A percentile compares a stretch with the other conserved stretches of the same genome.
Evolutionary conservation across 768 basidiomycete genomes (phyloP).

Genomic region (Asterophora parasitica): DNA sequence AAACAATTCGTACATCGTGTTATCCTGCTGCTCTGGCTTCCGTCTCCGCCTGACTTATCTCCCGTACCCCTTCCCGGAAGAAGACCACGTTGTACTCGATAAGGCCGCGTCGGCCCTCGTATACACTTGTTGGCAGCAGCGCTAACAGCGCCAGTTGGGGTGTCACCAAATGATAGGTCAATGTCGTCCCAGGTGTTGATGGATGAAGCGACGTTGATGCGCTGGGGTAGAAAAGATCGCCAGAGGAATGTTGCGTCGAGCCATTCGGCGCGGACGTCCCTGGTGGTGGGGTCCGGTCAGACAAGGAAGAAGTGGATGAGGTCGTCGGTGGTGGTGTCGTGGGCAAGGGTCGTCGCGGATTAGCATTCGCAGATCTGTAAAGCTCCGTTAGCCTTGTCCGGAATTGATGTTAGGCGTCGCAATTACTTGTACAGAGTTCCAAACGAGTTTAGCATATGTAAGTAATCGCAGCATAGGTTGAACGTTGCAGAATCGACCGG

Average conservation of each 20-base stretch:
- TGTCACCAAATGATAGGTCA: constrained; percentile 81
- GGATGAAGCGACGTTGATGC: constrained; percentile 61
- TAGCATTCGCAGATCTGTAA: constrained; percentile 28
- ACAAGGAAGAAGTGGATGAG: constrained; percentile 20
- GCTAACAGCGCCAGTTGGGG: constrained; percentile 67
- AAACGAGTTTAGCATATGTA: constrained; percentile 83
- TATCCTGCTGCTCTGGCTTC: constrained; percentile 42
- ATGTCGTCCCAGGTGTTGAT: constrained; percentile 61
- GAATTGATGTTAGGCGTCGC: neutral
- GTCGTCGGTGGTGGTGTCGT: constrained; percentile 24
- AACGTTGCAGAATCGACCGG: constrained; percentile 88
- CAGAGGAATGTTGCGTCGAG: constrained; percentile 18
- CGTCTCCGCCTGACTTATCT: constrained; percentile 74
- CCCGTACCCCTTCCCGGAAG: constrained; percentile 77
- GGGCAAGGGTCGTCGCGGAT: constrained; percentile 22
- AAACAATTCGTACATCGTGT: neutral
- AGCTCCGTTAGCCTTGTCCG: constrained; percentile 5
- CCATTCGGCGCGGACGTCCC: constrained; percentile 6
- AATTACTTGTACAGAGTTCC: constrained; percentile 77
- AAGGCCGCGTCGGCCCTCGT: constrained; percentile 66
- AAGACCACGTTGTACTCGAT: constrained; percentile 87
- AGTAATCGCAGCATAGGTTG: constrained; percentile 86
- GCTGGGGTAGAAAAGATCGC: constrained; percentile 61
- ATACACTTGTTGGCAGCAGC: constrained; percentile 67
- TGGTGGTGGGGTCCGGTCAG: constrained; percentile 17